Conservation (phyloP, 495 filamentous ascomycete species). For the Hypoxylon trugodes region DNA sequence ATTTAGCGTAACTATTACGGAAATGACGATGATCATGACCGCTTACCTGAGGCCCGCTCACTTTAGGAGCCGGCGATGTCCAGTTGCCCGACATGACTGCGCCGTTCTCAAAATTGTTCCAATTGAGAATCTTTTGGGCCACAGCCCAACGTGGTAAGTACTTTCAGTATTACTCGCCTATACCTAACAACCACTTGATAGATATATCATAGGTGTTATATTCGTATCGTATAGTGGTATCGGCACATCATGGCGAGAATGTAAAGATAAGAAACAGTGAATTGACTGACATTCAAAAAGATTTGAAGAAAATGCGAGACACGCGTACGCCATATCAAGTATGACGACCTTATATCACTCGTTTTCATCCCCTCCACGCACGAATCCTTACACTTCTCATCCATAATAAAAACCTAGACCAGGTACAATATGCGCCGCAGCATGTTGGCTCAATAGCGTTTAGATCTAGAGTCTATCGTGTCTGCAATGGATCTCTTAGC, state of each 20-base stretch:
- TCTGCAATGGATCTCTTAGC: not conserved
- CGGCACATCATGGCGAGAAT: slow-evolving; percentile 4
- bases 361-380: not conserved
- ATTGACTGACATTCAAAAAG: slow-evolving; percentile 3
- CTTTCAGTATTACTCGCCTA: slow-evolving; percentile 6
- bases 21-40: not conserved
- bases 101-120: not conserved
- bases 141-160: not conserved
- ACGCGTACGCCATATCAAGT: slow-evolving; percentile 25
- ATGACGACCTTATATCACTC: slow-evolving; percentile 29
- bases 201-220: slow-evolving; percentile 13
- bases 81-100: slow-evolving; percentile 27
- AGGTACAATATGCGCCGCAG: slow-evolving; percentile 3
- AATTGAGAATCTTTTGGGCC: slow-evolving; percentile 4
- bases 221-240: slow-evolving; percentile 15
- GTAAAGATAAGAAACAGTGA: not conserved
- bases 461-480: slow-evolving; percentile 26
- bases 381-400: not conserved
- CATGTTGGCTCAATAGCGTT: slow-evolving; percentile 11
- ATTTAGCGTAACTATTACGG: not conserved
- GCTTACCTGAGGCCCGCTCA: slow-evolving; percentile 12
- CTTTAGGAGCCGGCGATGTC: slow-evolving; percentile 26
- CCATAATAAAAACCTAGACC: slow-evolving; percentile 25
- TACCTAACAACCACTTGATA: slow-evolving; percentile 9
- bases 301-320: slow-evolving; percentile 5